A percentile compares a stretch with the other conserved stretches of the same genome.
These are phyloP conservation scores for Alloteropsis angusta DNA, from an alignment of 202 grass and related monocot species.

Conservation along the genomic window DNA sequence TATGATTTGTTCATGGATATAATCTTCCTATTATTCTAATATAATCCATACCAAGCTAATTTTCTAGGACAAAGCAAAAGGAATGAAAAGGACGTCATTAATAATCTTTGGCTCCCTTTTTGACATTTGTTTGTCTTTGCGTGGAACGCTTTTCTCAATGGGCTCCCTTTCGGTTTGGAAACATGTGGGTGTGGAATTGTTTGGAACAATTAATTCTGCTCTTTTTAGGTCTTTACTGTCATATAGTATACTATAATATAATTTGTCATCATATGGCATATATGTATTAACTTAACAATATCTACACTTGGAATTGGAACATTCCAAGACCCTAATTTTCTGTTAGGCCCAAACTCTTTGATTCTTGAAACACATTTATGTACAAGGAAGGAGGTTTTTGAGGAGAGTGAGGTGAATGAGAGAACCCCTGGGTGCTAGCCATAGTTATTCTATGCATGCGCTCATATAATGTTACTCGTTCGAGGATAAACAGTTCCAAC, in stretches of 20 bases:
- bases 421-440: no score
- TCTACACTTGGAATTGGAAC: no score
- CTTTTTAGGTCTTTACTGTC: neutral
- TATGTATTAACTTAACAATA: neutral
- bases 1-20: neutral
- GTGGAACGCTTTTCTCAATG: conserved; percentile 14
- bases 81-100: neutral
- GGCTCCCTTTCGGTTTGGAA: neutral
- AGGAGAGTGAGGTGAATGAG: no score
- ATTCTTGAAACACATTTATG: no score
- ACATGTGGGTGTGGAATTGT: conserved; percentile 1
- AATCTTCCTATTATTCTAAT: neutral
- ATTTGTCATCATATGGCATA: neutral
- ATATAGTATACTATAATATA: no score
- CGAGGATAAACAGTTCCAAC: no score
- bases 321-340: no score
- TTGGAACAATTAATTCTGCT: neutral
- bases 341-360: no score
- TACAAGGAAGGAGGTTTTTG: no score
- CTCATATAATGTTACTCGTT: no score
- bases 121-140: conserved; percentile 5
- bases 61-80: neutral
- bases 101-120: neutral
- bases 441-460: no score
- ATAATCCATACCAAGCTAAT: neutral